Percentiles rank a stretch among this genome's conserved stretches.
These are phyloP conservation scores for Acacia concinna DNA, from an alignment of 331 rosid genomes.

Conservation along the genomic window DNA sequence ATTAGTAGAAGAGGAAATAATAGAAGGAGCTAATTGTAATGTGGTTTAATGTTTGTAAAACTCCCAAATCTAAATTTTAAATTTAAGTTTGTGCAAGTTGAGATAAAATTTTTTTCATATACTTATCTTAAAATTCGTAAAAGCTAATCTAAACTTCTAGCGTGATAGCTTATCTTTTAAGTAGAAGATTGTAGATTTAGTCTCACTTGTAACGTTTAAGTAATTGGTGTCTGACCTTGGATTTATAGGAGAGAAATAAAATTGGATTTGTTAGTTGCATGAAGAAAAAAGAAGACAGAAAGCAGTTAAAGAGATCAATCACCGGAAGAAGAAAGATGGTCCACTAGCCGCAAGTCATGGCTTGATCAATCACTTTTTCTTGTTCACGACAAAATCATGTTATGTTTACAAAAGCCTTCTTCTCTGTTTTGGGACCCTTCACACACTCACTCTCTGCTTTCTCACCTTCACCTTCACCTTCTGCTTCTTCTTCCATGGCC, in stretches of 20 bases:
- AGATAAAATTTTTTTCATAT: no score
- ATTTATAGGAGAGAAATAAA: neutral
- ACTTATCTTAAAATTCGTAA: no score
- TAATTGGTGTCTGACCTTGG: no score
- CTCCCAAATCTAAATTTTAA: no score
- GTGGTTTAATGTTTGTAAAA: no score
- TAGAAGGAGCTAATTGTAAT: neutral
- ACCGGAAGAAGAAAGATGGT: slow-evolving; percentile 30
- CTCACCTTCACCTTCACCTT: slow-evolving; percentile 18
- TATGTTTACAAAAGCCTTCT: slow-evolving; percentile 24
- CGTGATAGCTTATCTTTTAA: no score
- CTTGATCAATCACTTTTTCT: slow-evolving; percentile 39
- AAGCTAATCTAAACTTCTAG: no score
- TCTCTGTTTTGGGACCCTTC: slow-evolving; percentile 28
- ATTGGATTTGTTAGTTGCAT: neutral
- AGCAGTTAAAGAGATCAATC: neutral
- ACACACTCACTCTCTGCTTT: slow-evolving; percentile 19
- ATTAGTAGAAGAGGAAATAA: neutral
- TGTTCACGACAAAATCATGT: neutral
- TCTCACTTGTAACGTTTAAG: no score
- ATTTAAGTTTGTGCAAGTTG: no score
- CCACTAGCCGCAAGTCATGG: slow-evolving; percentile 55
- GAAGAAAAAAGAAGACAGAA: neutral
- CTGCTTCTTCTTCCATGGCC: slow-evolving; percentile 37
- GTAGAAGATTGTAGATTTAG: no score